Evolutionary conservation across 1,139 yeast genomes (phyloP), one percentile per base, ranked within the genome.

Genomic region (Candida sp.): DNA sequence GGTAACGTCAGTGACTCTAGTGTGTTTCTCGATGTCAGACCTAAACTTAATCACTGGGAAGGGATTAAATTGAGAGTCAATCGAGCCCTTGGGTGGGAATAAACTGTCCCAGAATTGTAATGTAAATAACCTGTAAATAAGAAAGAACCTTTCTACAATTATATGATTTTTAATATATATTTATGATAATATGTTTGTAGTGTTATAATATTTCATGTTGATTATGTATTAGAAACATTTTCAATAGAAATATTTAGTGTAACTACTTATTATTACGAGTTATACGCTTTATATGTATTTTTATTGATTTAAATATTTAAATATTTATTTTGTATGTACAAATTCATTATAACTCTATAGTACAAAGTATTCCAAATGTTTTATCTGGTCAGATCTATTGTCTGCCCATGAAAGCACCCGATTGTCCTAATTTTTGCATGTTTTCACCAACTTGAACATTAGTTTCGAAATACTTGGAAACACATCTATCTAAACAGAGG

Each of bases 401-500:
- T 69, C 78, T 72, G 46, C 79, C 79, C 75, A 74, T 70, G 58
- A 74, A 72, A 53, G 68, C 75, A 50, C 78, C 77, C 38, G 72
- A 64, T 59, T 73, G 85, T 42, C 91, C 91, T 66, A 84, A 68
- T 60, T 80, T 77, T 69, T 84, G 90, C 90, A 84, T 84, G 64
- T 82, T 78, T 60, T 91, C 98, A 54, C 98, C 98, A 52, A 95
- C 97, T 72, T 90, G 87, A 53, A 89, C 95, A 66, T 93, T 93
- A 54, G 96, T 90, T 58, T 90, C 97, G 57, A 95, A 95, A 70
- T 93, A 93, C 70, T 93, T 93, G 58, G 96, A 82, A 50, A 93
- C 99, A 73, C 99, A 93, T 76, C 99, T 84, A 72, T 93, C 99
- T 55, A 95, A 78, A 68, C 99, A 93, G 45, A 88, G 76, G 38